Evolutionary conservation across 2,329 filamentous ascomycete species (phyloP).

Genomic region (Cryphonectria naterciae): DNA sequence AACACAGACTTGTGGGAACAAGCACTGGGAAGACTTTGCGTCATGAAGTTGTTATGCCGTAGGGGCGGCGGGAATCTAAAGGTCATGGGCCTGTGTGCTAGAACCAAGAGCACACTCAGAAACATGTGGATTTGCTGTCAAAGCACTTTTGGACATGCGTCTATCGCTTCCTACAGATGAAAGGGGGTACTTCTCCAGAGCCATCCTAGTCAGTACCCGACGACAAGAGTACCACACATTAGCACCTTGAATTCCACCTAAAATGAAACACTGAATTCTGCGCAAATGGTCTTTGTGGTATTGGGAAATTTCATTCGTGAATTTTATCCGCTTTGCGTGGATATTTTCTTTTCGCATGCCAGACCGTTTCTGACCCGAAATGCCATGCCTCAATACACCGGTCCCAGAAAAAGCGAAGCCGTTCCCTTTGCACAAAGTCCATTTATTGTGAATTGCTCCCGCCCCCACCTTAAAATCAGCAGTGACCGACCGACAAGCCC

Average conservation of each 20-base stretch:
- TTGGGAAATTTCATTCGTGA: slow-evolving; percentile 30
- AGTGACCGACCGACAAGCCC: slow-evolving; percentile 41
- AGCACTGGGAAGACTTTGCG: not conserved
- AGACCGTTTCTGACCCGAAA: slow-evolving; percentile 31
- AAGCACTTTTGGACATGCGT: slow-evolving; percentile 7
- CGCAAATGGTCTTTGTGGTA: slow-evolving; percentile 19
- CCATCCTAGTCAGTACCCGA: not conserved
- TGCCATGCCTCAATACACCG: slow-evolving; percentile 32
- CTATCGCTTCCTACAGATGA: slow-evolving; percentile 15
- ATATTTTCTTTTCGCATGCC: slow-evolving; percentile 29
- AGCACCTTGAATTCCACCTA: slow-evolving; percentile 9
- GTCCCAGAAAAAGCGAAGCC: slow-evolving; percentile 32
- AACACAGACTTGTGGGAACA: not conserved
- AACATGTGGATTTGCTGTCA: not conserved
- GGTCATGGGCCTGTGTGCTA: not conserved
- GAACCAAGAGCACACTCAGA: not conserved
- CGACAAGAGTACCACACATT: not conserved
- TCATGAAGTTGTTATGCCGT: too few species aligned
- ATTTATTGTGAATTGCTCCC: slow-evolving; percentile 22
- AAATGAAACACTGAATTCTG: slow-evolving; percentile 7
- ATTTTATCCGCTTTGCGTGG: slow-evolving; percentile 29
- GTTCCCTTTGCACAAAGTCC: slow-evolving; percentile 29
- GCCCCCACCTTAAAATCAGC: slow-evolving; percentile 21
- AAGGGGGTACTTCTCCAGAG: slow-evolving; percentile 3
- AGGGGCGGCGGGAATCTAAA: not conserved